phyloP scores from a whole-genome alignment of 2,329 filamentous ascomycete genomes.

The Ambrosiella xylebori region DNA sequence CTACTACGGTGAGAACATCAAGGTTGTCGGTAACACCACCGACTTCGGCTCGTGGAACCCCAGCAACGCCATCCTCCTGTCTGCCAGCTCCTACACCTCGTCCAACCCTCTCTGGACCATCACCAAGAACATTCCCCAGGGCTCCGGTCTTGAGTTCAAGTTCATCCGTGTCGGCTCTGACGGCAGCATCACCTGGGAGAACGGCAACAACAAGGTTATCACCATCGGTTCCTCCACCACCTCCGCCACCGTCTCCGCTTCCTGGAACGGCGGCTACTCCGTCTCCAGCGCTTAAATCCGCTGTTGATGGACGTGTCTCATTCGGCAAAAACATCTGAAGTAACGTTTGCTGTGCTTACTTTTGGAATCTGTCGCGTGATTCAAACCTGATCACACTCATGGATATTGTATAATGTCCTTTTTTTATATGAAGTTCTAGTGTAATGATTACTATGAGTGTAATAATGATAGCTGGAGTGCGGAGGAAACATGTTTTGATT shows the following conservation, averaged over 20 bases:
- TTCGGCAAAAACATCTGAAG: not conserved
- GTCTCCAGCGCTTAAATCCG: constrained; percentile 2
- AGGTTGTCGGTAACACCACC: constrained; percentile 41
- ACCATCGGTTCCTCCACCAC: constrained; percentile 19
- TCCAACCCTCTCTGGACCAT: constrained; percentile 44
- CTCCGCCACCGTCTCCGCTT: constrained; percentile 18
- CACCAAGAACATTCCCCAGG: constrained; percentile 36
- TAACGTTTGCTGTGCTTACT: not conserved
- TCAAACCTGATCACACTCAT: not conserved
- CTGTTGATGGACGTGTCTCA: not conserved
- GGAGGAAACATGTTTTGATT: constrained; percentile 2
- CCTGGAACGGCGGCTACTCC: constrained; percentile 19
- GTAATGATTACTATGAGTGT: not conserved
- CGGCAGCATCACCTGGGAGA: constrained; percentile 46
- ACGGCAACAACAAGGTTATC: constrained; percentile 33
- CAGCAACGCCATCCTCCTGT: constrained; percentile 35
- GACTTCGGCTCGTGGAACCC: constrained; percentile 48
- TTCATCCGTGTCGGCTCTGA: constrained; percentile 42
- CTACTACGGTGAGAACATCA: constrained; percentile 44
- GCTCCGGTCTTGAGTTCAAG: constrained; percentile 46
- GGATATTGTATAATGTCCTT: not conserved
- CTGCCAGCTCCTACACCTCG: constrained; percentile 39
- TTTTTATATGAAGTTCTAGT: not conserved
- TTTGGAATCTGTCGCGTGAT: not conserved
- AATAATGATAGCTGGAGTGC: constrained; percentile 1